phyloP scores from a whole-genome alignment of 140 eudicot genomes.

The Anethum foeniculum region DNA sequence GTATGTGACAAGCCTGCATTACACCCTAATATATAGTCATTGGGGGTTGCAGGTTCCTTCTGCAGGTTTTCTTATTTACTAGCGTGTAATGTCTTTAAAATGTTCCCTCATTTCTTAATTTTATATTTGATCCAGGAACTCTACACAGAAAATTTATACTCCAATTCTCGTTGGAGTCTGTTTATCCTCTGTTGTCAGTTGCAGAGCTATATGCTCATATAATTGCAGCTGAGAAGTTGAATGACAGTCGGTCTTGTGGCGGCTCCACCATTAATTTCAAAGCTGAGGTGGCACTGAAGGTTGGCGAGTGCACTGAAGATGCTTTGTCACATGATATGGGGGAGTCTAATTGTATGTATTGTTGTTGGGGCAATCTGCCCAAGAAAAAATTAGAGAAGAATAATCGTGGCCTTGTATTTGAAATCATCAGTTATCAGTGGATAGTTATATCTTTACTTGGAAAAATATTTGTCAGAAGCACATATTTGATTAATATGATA shows the following conservation, averaged over 20 bases:
- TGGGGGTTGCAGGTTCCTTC: constrained; percentile 6
- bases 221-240: constrained; percentile 5
- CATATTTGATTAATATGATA: not conserved
- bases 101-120: constrained; percentile 10
- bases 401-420: not conserved
- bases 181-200: constrained; percentile 21
- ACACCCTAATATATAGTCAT: not conserved
- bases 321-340: constrained; percentile 33
- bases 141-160: constrained; percentile 7
- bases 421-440: not conserved
- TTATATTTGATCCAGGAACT: constrained; percentile 31
- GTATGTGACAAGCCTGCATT: constrained; percentile 9
- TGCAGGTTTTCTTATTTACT: not conserved
- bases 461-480: not conserved
- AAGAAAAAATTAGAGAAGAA: not conserved
- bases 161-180: constrained; percentile 21
- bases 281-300: constrained; percentile 46
- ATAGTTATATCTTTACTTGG: not conserved
- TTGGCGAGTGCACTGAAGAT: constrained; percentile 39
- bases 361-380: not conserved
- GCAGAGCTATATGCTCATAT: constrained; percentile 11
- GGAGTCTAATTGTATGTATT: constrained; percentile 38
- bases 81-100: not conserved
- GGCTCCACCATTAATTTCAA: constrained; percentile 44
- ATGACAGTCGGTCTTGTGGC: constrained; percentile 11